phyloP scores from a whole-genome alignment of 192 early-diverging fungal genomes.

The Dissophora globulifera region DNA sequence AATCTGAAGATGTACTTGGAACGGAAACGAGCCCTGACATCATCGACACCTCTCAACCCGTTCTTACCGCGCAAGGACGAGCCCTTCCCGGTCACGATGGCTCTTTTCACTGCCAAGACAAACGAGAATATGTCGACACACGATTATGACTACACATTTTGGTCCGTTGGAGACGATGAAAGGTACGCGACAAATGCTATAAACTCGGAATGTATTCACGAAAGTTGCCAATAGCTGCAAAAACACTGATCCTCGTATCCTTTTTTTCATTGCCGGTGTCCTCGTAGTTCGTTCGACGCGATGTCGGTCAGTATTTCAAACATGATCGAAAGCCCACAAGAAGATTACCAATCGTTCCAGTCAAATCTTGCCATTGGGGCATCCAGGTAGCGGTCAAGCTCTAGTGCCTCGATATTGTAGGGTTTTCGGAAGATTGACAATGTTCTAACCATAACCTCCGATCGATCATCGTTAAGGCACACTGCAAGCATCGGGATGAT shows the following conservation, averaged over 20 bases:
- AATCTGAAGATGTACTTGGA: constrained; percentile 41
- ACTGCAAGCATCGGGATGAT: constrained; percentile 32
- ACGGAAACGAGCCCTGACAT: constrained; percentile 12
- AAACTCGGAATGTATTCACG: no score
- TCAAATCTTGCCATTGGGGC: constrained; percentile 38
- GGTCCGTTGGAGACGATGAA: constrained; percentile 34
- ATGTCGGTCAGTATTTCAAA: constrained; percentile 37
- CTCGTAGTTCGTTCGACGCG: constrained; percentile 20
- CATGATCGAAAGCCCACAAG: constrained; percentile 51
- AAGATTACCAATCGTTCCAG: constrained; percentile 53
- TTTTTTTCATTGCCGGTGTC: neutral
- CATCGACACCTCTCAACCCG: constrained; percentile 13
- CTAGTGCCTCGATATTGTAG: no score
- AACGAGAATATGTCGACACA: constrained; percentile 47
- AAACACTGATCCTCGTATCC: no score
- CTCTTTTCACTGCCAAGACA: constrained; percentile 46
- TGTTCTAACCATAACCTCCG: no score
- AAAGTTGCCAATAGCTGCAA: no score
- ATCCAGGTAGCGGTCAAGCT: constrained; percentile 35
- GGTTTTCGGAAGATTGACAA: no score
- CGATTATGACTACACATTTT: constrained; percentile 50
- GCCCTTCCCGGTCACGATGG: constrained; percentile 16
- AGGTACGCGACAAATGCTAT: constrained; percentile 8
- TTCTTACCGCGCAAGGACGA: constrained; percentile 11
- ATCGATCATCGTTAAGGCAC: constrained; percentile 2